phyloP scores from a whole-genome alignment of 768 basidiomycete species.

The Nidularia pulvinata region DNA sequence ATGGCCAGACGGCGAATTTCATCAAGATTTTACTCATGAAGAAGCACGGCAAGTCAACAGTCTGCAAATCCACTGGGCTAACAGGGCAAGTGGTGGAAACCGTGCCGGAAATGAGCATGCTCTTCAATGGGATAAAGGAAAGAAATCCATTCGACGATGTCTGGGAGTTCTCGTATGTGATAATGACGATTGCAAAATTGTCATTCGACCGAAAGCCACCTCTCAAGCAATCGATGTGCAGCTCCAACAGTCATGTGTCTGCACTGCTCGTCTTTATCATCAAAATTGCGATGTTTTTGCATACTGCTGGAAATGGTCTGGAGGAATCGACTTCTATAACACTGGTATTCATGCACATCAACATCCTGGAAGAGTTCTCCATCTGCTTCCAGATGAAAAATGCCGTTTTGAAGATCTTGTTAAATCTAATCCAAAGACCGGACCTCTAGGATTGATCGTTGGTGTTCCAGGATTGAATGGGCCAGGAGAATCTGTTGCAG shows the following conservation, averaged over 20 bases:
- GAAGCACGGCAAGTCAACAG: no score
- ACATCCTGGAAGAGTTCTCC: slow-evolving; percentile 11
- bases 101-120: no score
- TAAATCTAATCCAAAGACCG: slow-evolving; percentile 6
- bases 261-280: background rate
- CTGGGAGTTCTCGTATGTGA: slow-evolving; percentile 9
- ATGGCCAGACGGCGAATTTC: no score
- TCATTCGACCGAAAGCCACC: slow-evolving; percentile 2
- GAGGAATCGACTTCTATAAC: slow-evolving; percentile 11
- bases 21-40: no score
- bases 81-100: no score
- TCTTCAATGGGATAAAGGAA: background rate
- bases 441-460: slow-evolving; percentile 11
- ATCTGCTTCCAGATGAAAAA: slow-evolving; percentile 6
- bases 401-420: slow-evolving; percentile 5
- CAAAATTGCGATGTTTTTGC: slow-evolving; percentile 3
- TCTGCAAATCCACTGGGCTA: no score
- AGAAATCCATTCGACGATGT: slow-evolving; percentile 6
- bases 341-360: slow-evolving; percentile 10
- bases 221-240: background rate
- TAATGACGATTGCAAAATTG: background rate
- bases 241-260: background rate
- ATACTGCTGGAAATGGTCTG: slow-evolving; percentile 6
- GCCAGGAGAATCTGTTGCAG: slow-evolving; percentile 7
- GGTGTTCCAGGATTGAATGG: slow-evolving; percentile 11